A percentile compares a stretch with the other conserved stretches of the same genome.
Evolutionary conservation across 257 asterid species (phyloP).

Genomic region (Forsythia suspensa): DNA sequence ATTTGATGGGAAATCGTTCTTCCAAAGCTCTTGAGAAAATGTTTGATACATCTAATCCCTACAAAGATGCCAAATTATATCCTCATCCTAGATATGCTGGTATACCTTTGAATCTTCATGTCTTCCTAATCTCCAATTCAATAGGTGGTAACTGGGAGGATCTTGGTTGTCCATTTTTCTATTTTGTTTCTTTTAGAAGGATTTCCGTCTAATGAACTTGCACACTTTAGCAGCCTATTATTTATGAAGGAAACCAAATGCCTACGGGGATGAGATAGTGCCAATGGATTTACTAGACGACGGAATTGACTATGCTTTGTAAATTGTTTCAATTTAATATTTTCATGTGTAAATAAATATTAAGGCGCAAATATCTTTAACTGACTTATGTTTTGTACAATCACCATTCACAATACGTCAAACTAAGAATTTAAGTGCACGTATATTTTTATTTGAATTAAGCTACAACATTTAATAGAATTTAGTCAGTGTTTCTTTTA

Average conservation of each 20-base stretch:
- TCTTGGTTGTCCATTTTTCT: not conserved
- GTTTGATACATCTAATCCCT: constrained; percentile 60
- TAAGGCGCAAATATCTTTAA: too few relatives aligned
- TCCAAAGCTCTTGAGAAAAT: constrained; percentile 91
- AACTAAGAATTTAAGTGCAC: too few relatives aligned
- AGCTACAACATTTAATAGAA: too few relatives aligned
- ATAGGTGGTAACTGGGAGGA: constrained; percentile 47
- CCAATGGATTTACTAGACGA: constrained; percentile 23
- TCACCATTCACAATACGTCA: too few relatives aligned
- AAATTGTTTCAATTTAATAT: too few relatives aligned
- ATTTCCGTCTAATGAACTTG: constrained; percentile 5
- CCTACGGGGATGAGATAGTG: constrained; percentile 99
- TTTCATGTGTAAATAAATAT: too few relatives aligned
- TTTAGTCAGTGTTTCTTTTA: too few relatives aligned
- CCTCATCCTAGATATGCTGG: constrained; percentile 84
- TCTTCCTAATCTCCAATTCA: constrained; percentile 65
- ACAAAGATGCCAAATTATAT: constrained; percentile 63
- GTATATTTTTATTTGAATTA: too few relatives aligned
- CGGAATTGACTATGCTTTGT: too few relatives aligned
- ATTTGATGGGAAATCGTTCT: constrained; percentile 81
- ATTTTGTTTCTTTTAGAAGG: constrained; percentile 4
- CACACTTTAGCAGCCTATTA: constrained; percentile 70
- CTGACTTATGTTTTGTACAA: too few relatives aligned
- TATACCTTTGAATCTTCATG: constrained; percentile 69
- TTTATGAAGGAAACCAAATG: constrained; percentile 92